Base-by-base conservation (phyloP, 345 rosid species). In the Diplotaxis tenuifolia region DNA sequence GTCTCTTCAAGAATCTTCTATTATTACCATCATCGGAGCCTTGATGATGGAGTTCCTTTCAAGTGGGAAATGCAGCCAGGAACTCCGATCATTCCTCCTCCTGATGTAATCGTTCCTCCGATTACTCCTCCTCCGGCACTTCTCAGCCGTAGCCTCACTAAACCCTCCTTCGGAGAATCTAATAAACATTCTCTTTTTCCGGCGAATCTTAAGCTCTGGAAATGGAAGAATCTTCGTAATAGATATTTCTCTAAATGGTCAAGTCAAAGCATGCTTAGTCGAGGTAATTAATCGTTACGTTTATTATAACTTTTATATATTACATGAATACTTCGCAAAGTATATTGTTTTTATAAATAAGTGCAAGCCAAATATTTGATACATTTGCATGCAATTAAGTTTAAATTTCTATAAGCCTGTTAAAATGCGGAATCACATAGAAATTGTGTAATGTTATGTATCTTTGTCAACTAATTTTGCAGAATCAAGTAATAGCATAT, bases 61-160 rank as follows among this genome's bases (percentile, higher is more conserved):
- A 40, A 79, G 4, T 89, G 92, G 96, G 96, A 89, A 74, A 81
- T 64, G 83, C 83, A 80, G 16, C 96, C 90, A 0, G 92, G 92
- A 52, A 84, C 62, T 4, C 81, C 90, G 10, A 86, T 81, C 31
- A 28, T 77, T n/a, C 82, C 82, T 1, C 82, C 75, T 3, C 67
- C 67, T 20, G 68, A 73, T 38, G 85, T 78, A 0, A 63, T 29
- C 1, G 15, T 82, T 6, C 85, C 79, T 4, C 91, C 87, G 0
- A 75, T 84, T 5, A 76, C 81, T 68, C 97, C 93, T 12, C 96
- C 97, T 1, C 98, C 97, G 0, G 95, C 97, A 0, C 6, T 83
- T 34, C 75, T 84, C 8, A 86, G 93, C 78, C 72, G 70, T 5
- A 75, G 80, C 14, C 79, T 88, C 5, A 87, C 89, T 3, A 89